phyloP scores from a whole-genome alignment of 768 basidiomycete genomes.

The Phaeotremella fagi region DNA sequence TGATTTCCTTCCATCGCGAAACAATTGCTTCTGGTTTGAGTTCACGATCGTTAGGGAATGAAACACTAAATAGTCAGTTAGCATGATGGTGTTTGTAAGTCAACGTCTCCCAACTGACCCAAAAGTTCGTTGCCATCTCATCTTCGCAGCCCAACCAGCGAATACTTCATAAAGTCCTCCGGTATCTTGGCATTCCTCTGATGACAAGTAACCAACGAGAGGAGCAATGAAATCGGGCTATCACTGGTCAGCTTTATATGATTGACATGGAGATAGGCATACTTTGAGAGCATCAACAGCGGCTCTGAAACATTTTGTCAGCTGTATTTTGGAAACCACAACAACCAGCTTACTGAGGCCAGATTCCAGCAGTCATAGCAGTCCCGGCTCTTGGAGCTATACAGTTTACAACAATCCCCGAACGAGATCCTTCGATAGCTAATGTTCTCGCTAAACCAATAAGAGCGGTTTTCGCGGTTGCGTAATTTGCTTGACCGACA shows the following conservation, averaged over 20 bases:
- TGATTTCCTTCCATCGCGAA: slow-evolving; percentile 75
- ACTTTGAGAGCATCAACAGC: slow-evolving; percentile 88
- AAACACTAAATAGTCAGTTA: slow-evolving; percentile 15
- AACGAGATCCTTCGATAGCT: slow-evolving; percentile 84
- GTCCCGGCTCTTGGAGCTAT: slow-evolving; percentile 86
- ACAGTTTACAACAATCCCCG: slow-evolving; percentile 81
- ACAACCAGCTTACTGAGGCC: slow-evolving; percentile 55
- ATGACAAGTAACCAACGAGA: slow-evolving; percentile 81
- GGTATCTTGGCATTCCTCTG: slow-evolving; percentile 68
- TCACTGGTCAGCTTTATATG: not conserved
- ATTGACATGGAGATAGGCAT: not conserved
- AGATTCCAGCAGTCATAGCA: slow-evolving; percentile 82
- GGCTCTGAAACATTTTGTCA: slow-evolving; percentile 28
- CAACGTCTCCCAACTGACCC: slow-evolving; percentile 59
- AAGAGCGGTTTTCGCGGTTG: slow-evolving; percentile 87
- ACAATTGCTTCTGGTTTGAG: slow-evolving; percentile 76
- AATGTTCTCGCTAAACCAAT: slow-evolving; percentile 84
- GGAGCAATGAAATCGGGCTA: slow-evolving; percentile 90
- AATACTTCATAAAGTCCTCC: slow-evolving; percentile 77
- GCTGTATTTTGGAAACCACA: not conserved
- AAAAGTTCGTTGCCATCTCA: slow-evolving; percentile 85
- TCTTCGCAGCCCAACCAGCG: slow-evolving; percentile 87
- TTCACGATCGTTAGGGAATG: slow-evolving; percentile 69
- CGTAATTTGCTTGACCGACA: slow-evolving; percentile 93
- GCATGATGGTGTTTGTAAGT: no score